phyloP scores from a whole-genome alignment of 768 basidiomycete genomes.

The Boletus vinaceobasis region DNA sequence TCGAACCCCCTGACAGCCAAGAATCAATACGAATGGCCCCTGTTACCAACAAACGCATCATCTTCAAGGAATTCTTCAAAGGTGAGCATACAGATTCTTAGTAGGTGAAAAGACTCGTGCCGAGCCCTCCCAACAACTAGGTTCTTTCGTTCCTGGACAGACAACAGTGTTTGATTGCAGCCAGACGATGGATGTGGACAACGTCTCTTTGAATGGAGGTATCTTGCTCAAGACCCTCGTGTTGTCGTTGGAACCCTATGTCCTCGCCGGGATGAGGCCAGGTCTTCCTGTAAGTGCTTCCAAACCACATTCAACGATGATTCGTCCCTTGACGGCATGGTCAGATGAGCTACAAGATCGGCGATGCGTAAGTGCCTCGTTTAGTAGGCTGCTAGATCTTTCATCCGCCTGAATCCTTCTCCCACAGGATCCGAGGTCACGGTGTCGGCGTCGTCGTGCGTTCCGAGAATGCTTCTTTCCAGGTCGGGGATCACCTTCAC shows the following conservation, averaged over 20 bases:
- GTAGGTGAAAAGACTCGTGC: background rate
- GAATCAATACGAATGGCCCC: background rate
- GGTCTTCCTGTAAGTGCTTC: background rate
- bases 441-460: background rate
- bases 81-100: background rate
- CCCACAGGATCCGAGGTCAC: background rate
- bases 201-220: background rate
- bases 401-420: background rate
- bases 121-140: background rate
- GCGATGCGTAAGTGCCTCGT: background rate
- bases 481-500: background rate
- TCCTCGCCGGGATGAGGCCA: background rate
- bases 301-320: background rate
- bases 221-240: background rate
- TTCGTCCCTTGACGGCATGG: background rate
- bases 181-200: background rate
- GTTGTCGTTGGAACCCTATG: background rate
- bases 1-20: background rate
- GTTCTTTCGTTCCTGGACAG: background rate
- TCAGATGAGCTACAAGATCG: background rate
- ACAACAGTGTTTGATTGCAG: background rate
- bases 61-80: background rate
- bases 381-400: background rate
- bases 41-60: background rate
- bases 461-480: background rate